Percentiles rank a stretch among this genome's conserved stretches.
Evolutionary conservation across 768 basidiomycete genomes (phyloP).

Genomic region (Leccinum aurantiacum): DNA sequence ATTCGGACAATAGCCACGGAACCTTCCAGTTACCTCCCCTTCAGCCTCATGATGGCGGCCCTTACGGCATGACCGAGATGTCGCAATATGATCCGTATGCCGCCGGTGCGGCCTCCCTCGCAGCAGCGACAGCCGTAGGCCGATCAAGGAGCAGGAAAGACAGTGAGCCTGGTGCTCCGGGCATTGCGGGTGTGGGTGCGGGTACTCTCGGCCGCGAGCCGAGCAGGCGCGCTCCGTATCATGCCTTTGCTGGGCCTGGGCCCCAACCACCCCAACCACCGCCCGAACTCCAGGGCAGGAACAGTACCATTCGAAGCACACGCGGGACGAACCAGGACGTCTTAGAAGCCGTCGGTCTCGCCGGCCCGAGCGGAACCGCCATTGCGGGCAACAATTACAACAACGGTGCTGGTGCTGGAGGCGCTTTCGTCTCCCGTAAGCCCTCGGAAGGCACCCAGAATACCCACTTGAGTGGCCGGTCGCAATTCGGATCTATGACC

Average conservation of each 20-base stretch:
- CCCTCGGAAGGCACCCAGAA: conserved; percentile 30
- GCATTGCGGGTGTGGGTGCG: conserved; percentile 39
- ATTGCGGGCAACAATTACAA: not conserved
- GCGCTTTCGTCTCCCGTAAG: conserved; percentile 19
- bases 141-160: conserved; percentile 29
- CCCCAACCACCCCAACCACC: conserved; percentile 22
- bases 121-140: conserved; percentile 21
- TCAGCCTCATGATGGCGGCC: conserved; percentile 41
- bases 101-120: conserved; percentile 22
- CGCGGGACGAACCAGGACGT: conserved; percentile 28
- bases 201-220: conserved; percentile 31
- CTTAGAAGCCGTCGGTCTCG: conserved; percentile 30
- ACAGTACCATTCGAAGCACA: conserved; percentile 18
- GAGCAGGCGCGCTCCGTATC: conserved; percentile 36
- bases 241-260: conserved; percentile 38
- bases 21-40: conserved; percentile 52
- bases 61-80: conserved; percentile 54
- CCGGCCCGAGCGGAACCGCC: conserved; percentile 10
- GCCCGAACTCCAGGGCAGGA: conserved; percentile 15
- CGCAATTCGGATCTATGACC: conserved; percentile 23
- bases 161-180: conserved; percentile 37
- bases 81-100: conserved; percentile 39
- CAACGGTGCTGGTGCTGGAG: not conserved
- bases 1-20: conserved; percentile 57
- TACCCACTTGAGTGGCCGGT: conserved; percentile 25